phyloP scores from a whole-genome alignment of 192 early-diverging fungal species.

The Kickxella alabastrina region DNA sequence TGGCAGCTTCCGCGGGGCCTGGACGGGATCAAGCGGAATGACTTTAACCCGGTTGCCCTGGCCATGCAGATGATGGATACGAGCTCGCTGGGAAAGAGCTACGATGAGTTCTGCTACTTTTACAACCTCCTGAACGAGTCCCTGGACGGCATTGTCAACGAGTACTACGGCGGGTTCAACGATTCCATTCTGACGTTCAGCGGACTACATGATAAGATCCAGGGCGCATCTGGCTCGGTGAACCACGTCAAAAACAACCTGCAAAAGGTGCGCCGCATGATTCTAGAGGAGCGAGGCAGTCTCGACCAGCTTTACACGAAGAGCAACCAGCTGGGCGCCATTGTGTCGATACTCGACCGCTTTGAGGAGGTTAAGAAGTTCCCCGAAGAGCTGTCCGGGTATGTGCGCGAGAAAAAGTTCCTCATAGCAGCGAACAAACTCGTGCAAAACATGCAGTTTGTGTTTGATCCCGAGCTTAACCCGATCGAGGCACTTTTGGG shows the following conservation, averaged over 20 bases:
- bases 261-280: constrained; percentile 59
- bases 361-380: constrained; percentile 68
- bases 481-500: constrained; percentile 69
- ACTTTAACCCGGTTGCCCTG: constrained; percentile 73
- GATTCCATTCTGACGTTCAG: constrained; percentile 78
- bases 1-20: constrained; percentile 49
- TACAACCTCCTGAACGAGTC: constrained; percentile 61
- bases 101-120: constrained; percentile 60
- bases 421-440: constrained; percentile 62
- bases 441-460: constrained; percentile 59
- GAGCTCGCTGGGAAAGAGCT: constrained; percentile 64
- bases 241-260: constrained; percentile 61
- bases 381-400: constrained; percentile 58
- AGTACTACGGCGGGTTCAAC: constrained; percentile 79
- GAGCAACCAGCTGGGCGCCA: constrained; percentile 74
- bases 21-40: constrained; percentile 36
- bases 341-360: constrained; percentile 67
- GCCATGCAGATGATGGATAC: constrained; percentile 71
- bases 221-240: constrained; percentile 62
- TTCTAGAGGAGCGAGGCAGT: constrained; percentile 61
- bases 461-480: constrained; percentile 60
- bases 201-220: constrained; percentile 68
- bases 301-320: constrained; percentile 68
- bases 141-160: constrained; percentile 68
- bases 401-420: constrained; percentile 65